Conservation (phyloP, 164 flowering plant species). For the Umbilicus rupestris region DNA sequence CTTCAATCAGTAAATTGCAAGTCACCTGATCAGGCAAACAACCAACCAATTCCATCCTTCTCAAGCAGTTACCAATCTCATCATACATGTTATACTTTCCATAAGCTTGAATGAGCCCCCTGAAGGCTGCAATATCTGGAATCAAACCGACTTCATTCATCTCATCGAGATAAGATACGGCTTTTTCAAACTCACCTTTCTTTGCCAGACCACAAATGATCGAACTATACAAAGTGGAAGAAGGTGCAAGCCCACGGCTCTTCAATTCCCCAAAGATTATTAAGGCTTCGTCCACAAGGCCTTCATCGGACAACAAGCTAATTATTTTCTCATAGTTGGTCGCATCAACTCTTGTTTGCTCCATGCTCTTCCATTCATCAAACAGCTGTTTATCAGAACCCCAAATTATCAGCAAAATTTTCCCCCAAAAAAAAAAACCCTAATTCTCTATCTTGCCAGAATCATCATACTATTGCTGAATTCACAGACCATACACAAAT, state of each 20-base stretch:
- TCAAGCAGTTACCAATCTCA: slow-evolving; percentile 42
- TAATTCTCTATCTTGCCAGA: background rate
- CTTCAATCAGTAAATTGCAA: slow-evolving; percentile 44
- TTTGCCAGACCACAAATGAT: slow-evolving; percentile 39
- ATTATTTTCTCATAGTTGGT: slow-evolving; percentile 35
- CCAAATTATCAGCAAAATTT: background rate
- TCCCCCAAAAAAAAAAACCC: background rate
- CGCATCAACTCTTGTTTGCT: slow-evolving; percentile 34
- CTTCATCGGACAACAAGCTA: slow-evolving; percentile 25
- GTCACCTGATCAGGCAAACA: slow-evolving; percentile 36
- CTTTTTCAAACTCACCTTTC: slow-evolving; percentile 33
- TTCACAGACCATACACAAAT: too few species aligned
- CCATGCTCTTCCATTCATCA: slow-evolving; percentile 37
- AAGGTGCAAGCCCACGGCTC: slow-evolving; percentile 18
- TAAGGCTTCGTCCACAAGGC: slow-evolving; percentile 32
- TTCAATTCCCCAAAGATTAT: slow-evolving; percentile 28
- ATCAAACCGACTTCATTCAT: slow-evolving; percentile 27
- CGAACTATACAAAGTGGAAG: slow-evolving; percentile 28
- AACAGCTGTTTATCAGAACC: slow-evolving; percentile 33
- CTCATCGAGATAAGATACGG: slow-evolving; percentile 25
- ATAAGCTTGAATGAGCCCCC: slow-evolving; percentile 48
- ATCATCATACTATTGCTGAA: too few species aligned
- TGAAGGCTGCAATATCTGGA: slow-evolving; percentile 27
- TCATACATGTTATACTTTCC: slow-evolving; percentile 44
- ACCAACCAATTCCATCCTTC: slow-evolving; percentile 41